A percentile compares a stretch with the other conserved stretches of the same genome.
phyloP scores from a whole-genome alignment of 139 green algal species.

The Tetradesmus lagerheimii region DNA sequence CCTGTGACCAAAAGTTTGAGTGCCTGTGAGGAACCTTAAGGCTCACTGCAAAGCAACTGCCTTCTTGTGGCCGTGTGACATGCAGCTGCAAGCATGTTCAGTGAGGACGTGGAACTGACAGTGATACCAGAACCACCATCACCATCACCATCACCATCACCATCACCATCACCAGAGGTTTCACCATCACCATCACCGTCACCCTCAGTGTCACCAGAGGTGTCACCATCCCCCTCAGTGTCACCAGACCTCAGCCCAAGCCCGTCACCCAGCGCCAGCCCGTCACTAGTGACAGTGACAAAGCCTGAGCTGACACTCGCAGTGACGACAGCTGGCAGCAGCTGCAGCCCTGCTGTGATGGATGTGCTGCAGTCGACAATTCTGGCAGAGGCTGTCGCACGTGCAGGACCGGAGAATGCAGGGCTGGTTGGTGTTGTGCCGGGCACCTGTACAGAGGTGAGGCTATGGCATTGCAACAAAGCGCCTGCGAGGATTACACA shows the following conservation, averaged over 20 bases:
- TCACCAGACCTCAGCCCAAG: not conserved
- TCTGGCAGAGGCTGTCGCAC: not conserved
- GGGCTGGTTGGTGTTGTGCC: conserved; percentile 2
- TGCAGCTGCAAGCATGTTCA: not conserved
- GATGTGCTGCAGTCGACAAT: not conserved
- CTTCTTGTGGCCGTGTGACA: no score
- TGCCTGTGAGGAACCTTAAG: no score
- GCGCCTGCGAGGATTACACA: no score
- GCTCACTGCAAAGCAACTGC: no score
- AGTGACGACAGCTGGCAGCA: not conserved
- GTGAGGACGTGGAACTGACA: not conserved
- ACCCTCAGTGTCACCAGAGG: not conserved
- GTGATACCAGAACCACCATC: not conserved
- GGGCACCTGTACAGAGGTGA: not conserved
- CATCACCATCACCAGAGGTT: conserved; percentile 3
- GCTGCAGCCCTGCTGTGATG: not conserved
- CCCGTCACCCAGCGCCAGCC: not conserved
- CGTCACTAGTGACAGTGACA: conserved; percentile 4
- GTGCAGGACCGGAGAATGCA: not conserved
- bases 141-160: not conserved
- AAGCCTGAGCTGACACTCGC: not conserved
- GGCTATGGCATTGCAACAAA: no score
- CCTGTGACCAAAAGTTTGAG: no score
- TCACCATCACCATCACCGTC: not conserved
- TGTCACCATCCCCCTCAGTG: not conserved